Evolutionary conservation across 352 stramenopile genomes (phyloP).

Genomic region (Globisporangium cederbergense): DNA sequence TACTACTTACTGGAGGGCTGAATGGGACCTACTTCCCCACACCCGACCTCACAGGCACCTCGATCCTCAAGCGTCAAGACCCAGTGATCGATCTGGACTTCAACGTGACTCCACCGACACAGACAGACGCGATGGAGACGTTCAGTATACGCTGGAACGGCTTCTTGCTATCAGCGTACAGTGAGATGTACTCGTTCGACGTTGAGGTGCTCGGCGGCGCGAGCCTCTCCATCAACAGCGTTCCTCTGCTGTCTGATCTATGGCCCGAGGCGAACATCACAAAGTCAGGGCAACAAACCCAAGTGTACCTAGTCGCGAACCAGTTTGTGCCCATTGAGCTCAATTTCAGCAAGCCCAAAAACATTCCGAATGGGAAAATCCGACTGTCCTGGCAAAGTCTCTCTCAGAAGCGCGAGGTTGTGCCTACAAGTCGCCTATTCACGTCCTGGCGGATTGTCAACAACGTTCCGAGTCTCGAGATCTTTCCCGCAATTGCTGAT

Average conservation of each 20-base stretch:
- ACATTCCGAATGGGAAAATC: constrained; percentile 30
- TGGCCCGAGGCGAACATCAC: constrained; percentile 22
- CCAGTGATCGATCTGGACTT: constrained; percentile 49
- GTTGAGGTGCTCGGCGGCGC: constrained; percentile 30
- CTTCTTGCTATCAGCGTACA: constrained; percentile 43
- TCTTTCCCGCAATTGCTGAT: constrained; percentile 28
- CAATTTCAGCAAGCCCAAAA: constrained; percentile 45
- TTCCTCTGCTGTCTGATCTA: constrained; percentile 12
- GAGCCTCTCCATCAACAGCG: constrained; percentile 26
- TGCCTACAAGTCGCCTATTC: constrained; percentile 41
- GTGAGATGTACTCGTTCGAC: constrained; percentile 57
- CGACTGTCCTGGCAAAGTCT: constrained; percentile 54
- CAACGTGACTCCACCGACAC: constrained; percentile 24
- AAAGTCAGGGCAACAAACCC: constrained; percentile 11
- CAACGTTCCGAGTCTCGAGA: constrained; percentile 43
- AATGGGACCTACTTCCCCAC: constrained; percentile 52
- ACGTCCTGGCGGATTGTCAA: constrained; percentile 55
- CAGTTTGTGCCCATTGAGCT: constrained; percentile 40
- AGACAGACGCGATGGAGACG: constrained; percentile 33
- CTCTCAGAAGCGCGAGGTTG: constrained; percentile 37
- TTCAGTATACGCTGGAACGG: constrained; percentile 65
- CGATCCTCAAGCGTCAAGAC: constrained; percentile 33
- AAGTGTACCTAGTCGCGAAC: constrained; percentile 29
- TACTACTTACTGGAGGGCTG: constrained; percentile 50
- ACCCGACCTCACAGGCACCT: constrained; percentile 22